Conservation (phyloP, 1,139 yeast genomes). For the Yamadazyma atlantica region DNA sequence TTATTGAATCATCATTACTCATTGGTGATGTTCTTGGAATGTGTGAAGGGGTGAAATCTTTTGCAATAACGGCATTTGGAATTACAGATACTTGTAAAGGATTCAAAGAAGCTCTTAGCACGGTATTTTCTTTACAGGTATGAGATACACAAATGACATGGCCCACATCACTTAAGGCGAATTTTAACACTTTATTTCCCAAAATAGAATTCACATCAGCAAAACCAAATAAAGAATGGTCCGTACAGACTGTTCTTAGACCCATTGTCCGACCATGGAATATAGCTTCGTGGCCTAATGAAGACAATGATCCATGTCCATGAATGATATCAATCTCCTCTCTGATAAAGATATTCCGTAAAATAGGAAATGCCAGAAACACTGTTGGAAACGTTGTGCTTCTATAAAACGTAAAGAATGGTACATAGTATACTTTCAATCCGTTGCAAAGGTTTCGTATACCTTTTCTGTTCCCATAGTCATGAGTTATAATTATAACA, state of each 20-base stretch:
- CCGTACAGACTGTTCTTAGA: slow-evolving; percentile 85
- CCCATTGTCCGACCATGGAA: slow-evolving; percentile 95
- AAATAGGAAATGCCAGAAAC: slow-evolving; percentile 80
- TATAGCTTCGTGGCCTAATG: slow-evolving; percentile 86
- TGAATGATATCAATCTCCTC: slow-evolving; percentile 89
- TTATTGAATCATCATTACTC: slow-evolving; percentile 36
- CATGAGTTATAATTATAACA: slow-evolving; percentile 88
- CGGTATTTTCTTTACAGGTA: slow-evolving; percentile 95
- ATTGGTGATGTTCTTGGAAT: slow-evolving; percentile 9
- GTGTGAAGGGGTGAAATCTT: slow-evolving; percentile 70
- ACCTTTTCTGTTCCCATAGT: slow-evolving; percentile 81
- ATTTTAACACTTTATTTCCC: slow-evolving; percentile 83
- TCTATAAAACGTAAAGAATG: slow-evolving; percentile 74
- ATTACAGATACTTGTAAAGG: slow-evolving; percentile 83
- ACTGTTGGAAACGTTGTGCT: slow-evolving; percentile 89
- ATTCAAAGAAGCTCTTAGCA: slow-evolving; percentile 77
- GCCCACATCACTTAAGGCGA: slow-evolving; percentile 82
- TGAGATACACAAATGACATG: slow-evolving; percentile 95
- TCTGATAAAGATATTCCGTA: slow-evolving; percentile 81
- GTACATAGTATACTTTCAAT: slow-evolving; percentile 87
- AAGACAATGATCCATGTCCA: slow-evolving; percentile 90
- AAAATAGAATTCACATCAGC: slow-evolving; percentile 81
- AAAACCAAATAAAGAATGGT: slow-evolving; percentile 94
- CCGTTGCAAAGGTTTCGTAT: slow-evolving; percentile 85
- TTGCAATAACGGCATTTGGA: slow-evolving; percentile 91